phyloP scores from a whole-genome alignment of 495 filamentous ascomycete species.

The Xylaria castorea region DNA sequence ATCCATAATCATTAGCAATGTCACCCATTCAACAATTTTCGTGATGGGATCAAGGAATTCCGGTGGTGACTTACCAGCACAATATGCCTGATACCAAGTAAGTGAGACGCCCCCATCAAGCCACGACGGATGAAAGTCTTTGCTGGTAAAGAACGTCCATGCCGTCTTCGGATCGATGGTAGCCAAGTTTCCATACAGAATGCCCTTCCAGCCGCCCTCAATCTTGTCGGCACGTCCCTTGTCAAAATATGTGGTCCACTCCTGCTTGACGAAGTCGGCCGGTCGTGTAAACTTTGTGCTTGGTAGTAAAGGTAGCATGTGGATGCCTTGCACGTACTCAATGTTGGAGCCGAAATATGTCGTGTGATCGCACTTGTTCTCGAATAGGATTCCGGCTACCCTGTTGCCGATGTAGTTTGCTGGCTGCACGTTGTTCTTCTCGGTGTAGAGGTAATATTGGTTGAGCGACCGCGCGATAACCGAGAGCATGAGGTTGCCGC shows the following conservation, averaged over 20 bases:
- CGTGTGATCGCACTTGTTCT: slow-evolving; percentile 95
- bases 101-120: slow-evolving; percentile 85
- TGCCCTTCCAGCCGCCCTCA: slow-evolving; percentile 81
- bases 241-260: slow-evolving; percentile 83
- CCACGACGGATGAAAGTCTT: slow-evolving; percentile 71
- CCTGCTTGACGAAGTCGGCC: slow-evolving; percentile 74
- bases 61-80: slow-evolving; percentile 60
- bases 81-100: slow-evolving; percentile 88
- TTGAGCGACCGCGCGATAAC: slow-evolving; percentile 72
- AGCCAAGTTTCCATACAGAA: slow-evolving; percentile 83
- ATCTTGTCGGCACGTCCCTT: slow-evolving; percentile 65
- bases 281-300: slow-evolving; percentile 70
- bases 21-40: not conserved
- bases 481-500: slow-evolving; percentile 82
- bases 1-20: slow-evolving; percentile 28
- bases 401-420: slow-evolving; percentile 79
- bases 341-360: slow-evolving; percentile 87
- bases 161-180: slow-evolving; percentile 72
- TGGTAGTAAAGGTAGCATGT: slow-evolving; percentile 92
- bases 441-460: slow-evolving; percentile 81
- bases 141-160: slow-evolving; percentile 75
- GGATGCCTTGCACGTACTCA: slow-evolving; percentile 92
- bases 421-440: slow-evolving; percentile 77
- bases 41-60: not conserved
- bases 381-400: slow-evolving; percentile 91